These are phyloP conservation scores for Apiospora sp. DNA, from an alignment of 2,329 filamentous ascomycete genomes.

Conservation along the genomic window DNA sequence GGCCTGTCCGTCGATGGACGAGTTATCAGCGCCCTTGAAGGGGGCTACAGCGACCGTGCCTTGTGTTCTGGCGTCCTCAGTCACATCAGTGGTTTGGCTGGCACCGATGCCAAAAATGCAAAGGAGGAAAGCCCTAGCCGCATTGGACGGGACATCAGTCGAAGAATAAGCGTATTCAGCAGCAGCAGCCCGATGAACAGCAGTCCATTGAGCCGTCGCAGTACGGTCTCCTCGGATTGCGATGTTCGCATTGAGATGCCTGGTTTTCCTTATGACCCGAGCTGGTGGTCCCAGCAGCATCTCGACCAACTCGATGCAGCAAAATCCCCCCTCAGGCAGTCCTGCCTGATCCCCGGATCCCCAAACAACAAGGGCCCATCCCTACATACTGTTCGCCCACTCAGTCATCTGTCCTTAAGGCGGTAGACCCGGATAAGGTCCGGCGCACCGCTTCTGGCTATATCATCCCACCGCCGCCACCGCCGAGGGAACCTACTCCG, in stretches of 20 bases:
- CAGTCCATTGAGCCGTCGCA: conserved; percentile 33
- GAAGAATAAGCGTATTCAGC: conserved; percentile 54
- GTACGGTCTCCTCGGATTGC: conserved; percentile 40
- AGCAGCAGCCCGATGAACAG: conserved; percentile 35
- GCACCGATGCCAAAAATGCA: conserved; percentile 53
- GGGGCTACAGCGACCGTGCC: conserved; percentile 93
- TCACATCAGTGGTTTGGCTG: conserved; percentile 84
- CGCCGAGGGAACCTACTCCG: conserved; percentile 62
- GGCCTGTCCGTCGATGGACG: conserved; percentile 81
- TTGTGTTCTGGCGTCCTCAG: conserved; percentile 88
- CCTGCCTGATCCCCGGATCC: conserved; percentile 55
- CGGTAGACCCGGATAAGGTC: conserved; percentile 72
- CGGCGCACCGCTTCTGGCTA: conserved; percentile 69
- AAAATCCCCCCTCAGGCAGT: conserved; percentile 53
- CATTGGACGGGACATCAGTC: conserved; percentile 66
- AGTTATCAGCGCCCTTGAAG: conserved; percentile 92
- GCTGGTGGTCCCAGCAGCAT: conserved; percentile 74
- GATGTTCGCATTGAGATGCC: conserved; percentile 41
- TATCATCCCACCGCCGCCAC: conserved; percentile 45
- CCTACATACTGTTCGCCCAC: conserved; percentile 89
- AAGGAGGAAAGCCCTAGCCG: conserved; percentile 51
- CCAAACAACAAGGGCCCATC: conserved; percentile 61
- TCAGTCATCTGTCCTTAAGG: conserved; percentile 84
- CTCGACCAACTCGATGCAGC: conserved; percentile 75
- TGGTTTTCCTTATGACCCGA: conserved; percentile 65